A percentile compares a stretch with the other conserved stretches of the same genome.
Evolutionary conservation across 768 basidiomycete species (phyloP).

Genomic region (Mycena vitilis): DNA sequence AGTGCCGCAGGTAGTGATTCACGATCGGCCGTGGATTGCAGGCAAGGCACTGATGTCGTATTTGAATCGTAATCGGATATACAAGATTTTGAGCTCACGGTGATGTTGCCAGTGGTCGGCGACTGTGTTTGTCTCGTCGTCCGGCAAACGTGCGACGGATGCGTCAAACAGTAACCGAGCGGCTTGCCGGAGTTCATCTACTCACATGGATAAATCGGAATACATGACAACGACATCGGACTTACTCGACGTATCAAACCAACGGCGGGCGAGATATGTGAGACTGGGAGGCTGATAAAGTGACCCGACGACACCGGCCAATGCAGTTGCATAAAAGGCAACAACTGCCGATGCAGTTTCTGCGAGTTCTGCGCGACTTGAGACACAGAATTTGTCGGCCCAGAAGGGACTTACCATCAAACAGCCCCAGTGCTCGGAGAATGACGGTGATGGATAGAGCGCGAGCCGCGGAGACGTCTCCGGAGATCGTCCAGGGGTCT

Average conservation of each 20-base stretch:
- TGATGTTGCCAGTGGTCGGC: conserved; percentile 75
- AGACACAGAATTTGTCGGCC: conserved; percentile 9
- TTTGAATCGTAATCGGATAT: background rate
- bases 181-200: conserved; percentile 82
- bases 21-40: conserved; percentile 70
- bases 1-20: conserved; percentile 70
- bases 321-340: conserved; percentile 82
- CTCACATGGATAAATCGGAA: conserved; percentile 20
- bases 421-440: conserved; percentile 77
- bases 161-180: conserved; percentile 85
- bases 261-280: conserved; percentile 75
- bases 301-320: conserved; percentile 70
- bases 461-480: conserved; percentile 74
- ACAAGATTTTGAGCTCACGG: conserved; percentile 53
- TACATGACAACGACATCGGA: background rate
- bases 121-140: conserved; percentile 69
- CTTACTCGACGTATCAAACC: conserved; percentile 83
- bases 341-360: conserved; percentile 79
- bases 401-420: conserved; percentile 63
- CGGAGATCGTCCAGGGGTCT: conserved; percentile 80
- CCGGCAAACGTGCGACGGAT: conserved; percentile 71
- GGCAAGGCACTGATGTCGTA: conserved; percentile 62
- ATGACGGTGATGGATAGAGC: conserved; percentile 74
- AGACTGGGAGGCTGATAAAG: conserved; percentile 77
- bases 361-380: conserved; percentile 63